These are phyloP conservation scores for Quercus tomentella DNA, from an alignment of 331 rosid species.

Conservation along the genomic window DNA sequence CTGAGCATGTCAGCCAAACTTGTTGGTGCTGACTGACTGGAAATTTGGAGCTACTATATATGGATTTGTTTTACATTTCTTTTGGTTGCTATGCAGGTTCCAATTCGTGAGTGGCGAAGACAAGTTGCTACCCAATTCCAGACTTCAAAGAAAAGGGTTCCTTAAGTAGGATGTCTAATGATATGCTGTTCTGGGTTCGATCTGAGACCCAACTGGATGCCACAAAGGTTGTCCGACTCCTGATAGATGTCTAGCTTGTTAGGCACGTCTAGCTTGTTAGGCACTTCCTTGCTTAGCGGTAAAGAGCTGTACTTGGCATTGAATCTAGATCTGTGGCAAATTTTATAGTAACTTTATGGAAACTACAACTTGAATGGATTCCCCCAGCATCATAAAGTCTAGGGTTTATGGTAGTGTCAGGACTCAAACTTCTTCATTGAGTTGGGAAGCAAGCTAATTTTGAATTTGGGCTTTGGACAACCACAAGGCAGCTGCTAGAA, in stretches of 20 bases:
- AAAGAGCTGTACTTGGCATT: not conserved
- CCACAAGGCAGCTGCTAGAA: too few relatives aligned
- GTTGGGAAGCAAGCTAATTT: too few relatives aligned
- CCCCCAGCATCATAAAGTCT: too few relatives aligned
- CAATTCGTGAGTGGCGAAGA: constrained; percentile 70
- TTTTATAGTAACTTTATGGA: too few relatives aligned
- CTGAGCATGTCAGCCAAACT: not conserved
- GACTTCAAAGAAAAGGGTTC: constrained; percentile 19
- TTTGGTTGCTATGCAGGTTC: constrained; percentile 46
- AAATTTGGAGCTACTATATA: not conserved
- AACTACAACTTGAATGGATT: too few relatives aligned
- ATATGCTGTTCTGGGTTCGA: not conserved
- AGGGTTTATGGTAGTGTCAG: too few relatives aligned
- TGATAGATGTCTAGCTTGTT: not conserved
- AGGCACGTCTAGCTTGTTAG: not conserved
- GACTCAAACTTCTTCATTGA: too few relatives aligned
- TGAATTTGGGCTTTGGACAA: too few relatives aligned
- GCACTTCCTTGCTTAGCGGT: not conserved
- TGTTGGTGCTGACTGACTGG: not conserved
- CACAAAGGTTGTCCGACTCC: not conserved
- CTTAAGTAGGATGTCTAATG: constrained; percentile 6
- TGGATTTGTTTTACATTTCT: not conserved
- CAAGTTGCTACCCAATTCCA: constrained; percentile 45
- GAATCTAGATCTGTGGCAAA: too few relatives aligned
- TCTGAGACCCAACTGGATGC: not conserved